A percentile compares a stretch with the other conserved stretches of the same genome.
These are phyloP conservation scores for Penicillium pancosmium DNA, from an alignment of 495 filamentous ascomycete species.

Conservation along the genomic window DNA sequence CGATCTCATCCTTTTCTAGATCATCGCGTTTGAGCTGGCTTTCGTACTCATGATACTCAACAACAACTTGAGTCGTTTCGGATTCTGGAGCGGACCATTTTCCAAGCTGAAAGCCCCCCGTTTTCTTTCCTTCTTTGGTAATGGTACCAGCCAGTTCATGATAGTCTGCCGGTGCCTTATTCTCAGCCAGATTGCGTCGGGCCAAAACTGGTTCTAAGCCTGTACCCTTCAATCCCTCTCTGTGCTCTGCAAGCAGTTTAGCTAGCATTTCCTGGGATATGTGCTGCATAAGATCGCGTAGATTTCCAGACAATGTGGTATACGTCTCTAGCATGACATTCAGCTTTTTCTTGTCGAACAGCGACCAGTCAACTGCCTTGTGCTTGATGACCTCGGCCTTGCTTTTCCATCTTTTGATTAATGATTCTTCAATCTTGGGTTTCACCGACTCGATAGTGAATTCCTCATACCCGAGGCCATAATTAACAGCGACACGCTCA, in stretches of 20 bases:
- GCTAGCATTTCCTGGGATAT: constrained; percentile 23
- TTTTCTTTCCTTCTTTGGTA: constrained; percentile 12
- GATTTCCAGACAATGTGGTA: constrained; percentile 19
- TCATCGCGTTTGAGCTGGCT: constrained; percentile 17
- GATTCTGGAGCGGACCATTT: constrained; percentile 9
- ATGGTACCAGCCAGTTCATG: constrained; percentile 21
- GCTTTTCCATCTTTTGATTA: constrained; percentile 20
- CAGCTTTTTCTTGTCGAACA: constrained; percentile 30
- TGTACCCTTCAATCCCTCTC: constrained; percentile 17
- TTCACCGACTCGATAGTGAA: constrained; percentile 11
- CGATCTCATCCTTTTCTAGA: constrained; percentile 20
- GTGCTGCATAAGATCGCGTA: constrained; percentile 26
- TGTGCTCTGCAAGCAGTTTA: constrained; percentile 7
- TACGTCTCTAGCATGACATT: constrained; percentile 20
- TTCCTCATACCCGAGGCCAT: constrained; percentile 17
- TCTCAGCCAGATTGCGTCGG: constrained; percentile 13
- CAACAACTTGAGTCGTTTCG: constrained; percentile 12
- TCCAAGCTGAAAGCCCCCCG: constrained; percentile 18
- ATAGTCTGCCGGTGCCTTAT: constrained; percentile 22
- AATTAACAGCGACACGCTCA: constrained; percentile 17
- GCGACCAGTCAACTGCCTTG: constrained; percentile 28
- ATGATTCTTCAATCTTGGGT: constrained; percentile 13
- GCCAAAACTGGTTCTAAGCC: constrained; percentile 24
- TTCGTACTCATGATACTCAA: constrained; percentile 28
- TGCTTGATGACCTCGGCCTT: constrained; percentile 22